phyloP scores from a whole-genome alignment of 163 green algal species.

The Scenedesmus sp. region DNA sequence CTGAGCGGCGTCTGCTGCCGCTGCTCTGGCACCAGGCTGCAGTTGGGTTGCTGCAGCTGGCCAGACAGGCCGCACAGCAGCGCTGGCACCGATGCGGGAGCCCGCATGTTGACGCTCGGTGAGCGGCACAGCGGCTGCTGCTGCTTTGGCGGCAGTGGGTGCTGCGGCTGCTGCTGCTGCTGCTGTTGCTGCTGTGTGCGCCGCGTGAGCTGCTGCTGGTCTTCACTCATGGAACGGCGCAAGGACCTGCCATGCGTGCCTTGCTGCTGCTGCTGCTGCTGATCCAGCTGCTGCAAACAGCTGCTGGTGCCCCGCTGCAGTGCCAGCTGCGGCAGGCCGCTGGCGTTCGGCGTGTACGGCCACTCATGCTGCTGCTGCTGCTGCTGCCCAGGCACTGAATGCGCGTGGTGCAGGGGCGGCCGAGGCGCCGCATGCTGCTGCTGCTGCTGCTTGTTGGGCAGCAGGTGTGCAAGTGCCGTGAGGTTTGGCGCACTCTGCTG shows the following conservation, averaged over 20 bases:
- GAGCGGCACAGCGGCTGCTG: conserved; percentile 1
- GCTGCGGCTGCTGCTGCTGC: conserved; percentile 42
- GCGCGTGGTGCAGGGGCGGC: conserved; percentile 1
- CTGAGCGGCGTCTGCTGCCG: conserved; percentile 2
- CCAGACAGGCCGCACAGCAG: neutral
- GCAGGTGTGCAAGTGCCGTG: neutral
- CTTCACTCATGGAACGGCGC: neutral
- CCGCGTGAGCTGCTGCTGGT: conserved; percentile 17
- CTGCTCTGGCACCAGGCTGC: conserved; percentile 6
- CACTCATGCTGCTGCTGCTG: neutral
- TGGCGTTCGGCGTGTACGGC: neutral
- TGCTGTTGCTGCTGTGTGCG: conserved; percentile 34
- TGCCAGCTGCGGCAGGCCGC: neutral
- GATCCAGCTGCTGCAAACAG: neutral
- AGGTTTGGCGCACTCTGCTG: neutral
- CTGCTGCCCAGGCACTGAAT: neutral
- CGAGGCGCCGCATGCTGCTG: neutral
- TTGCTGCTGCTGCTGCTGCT: conserved; percentile 10
- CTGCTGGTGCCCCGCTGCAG: neutral
- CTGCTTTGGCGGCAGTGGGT: conserved; percentile 20
- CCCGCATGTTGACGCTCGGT: conserved; percentile 2
- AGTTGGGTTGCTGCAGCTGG: neutral
- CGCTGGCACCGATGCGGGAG: neutral
- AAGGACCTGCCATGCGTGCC: neutral
- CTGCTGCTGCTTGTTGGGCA: neutral